These are phyloP conservation scores for Tuber microsphaerosporum DNA, from an alignment of 495 filamentous ascomycete genomes.

Conservation along the genomic window DNA sequence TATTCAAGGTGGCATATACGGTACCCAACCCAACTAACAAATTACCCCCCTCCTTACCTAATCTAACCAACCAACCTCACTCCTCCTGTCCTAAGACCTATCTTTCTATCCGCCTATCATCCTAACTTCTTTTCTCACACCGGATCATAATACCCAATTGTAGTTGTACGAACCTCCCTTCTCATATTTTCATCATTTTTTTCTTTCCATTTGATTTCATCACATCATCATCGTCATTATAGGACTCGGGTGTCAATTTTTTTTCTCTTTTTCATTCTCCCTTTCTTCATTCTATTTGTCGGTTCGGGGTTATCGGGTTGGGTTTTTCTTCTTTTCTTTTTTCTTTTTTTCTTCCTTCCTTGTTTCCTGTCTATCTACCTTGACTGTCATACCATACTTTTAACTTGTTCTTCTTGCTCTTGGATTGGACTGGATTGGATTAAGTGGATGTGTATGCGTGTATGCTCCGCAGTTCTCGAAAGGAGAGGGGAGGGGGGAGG, in stretches of 20 bases:
- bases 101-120: neutral
- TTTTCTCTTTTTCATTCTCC: neutral
- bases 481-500: neutral
- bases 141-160: neutral
- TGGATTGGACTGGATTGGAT: neutral
- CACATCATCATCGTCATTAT: neutral
- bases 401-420: neutral
- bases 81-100: neutral
- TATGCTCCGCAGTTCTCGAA: neutral
- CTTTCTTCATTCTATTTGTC: neutral
- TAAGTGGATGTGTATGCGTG: neutral
- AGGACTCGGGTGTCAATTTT: neutral
- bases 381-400: neutral
- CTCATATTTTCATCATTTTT: neutral
- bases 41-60: neutral
- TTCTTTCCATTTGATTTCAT: neutral
- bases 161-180: neutral
- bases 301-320: neutral
- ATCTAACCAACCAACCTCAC: constrained; percentile 3
- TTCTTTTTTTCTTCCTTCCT: neutral
- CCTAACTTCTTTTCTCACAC: neutral
- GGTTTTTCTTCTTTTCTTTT: neutral
- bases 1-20: constrained; percentile 4
- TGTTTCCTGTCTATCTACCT: neutral
- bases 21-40: constrained; percentile 1